Conservation (phyloP, 345 rosid species). For the Microcos paniculata region DNA sequence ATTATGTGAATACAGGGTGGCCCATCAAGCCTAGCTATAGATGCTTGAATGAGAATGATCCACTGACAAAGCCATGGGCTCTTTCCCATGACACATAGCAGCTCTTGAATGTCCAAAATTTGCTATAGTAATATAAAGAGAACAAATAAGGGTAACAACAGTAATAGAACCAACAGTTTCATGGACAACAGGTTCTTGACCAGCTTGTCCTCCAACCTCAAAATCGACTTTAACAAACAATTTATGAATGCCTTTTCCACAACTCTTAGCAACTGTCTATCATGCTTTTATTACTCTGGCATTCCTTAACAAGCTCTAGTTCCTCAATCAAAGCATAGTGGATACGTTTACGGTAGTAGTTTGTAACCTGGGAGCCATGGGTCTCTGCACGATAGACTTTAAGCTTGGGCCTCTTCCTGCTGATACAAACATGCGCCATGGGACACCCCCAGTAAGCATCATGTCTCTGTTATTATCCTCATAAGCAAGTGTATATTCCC, state of each 20-base stretch:
- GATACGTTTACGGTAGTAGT: slow-evolving; percentile 69
- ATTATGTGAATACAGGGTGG: background rate
- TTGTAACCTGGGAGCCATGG: slow-evolving; percentile 61
- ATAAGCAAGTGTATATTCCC: too few species aligned
- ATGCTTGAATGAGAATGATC: slow-evolving; percentile 45
- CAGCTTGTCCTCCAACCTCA: slow-evolving; percentile 66
- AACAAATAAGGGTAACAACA: slow-evolving; percentile 74
- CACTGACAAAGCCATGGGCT: slow-evolving; percentile 80
- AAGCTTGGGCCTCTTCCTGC: too few species aligned
- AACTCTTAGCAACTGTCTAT: slow-evolving; percentile 65
- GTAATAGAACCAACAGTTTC: slow-evolving; percentile 99
- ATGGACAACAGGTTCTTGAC: slow-evolving; percentile 65
- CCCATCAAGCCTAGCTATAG: background rate
- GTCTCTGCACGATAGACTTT: background rate
- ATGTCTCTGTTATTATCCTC: too few species aligned
- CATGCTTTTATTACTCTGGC: slow-evolving; percentile 38
- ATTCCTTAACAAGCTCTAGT: slow-evolving; percentile 47
- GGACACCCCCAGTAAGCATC: too few species aligned
- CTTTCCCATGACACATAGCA: slow-evolving; percentile 89
- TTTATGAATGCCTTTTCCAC: slow-evolving; percentile 75
- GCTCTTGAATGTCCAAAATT: slow-evolving; percentile 99
- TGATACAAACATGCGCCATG: too few species aligned
- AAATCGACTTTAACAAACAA: slow-evolving; percentile 76
- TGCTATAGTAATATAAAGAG: slow-evolving; percentile 84
- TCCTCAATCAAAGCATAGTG: slow-evolving; percentile 76